phyloP scores from a whole-genome alignment of 352 stramenopile species.

The Phytophthora sp. region DNA sequence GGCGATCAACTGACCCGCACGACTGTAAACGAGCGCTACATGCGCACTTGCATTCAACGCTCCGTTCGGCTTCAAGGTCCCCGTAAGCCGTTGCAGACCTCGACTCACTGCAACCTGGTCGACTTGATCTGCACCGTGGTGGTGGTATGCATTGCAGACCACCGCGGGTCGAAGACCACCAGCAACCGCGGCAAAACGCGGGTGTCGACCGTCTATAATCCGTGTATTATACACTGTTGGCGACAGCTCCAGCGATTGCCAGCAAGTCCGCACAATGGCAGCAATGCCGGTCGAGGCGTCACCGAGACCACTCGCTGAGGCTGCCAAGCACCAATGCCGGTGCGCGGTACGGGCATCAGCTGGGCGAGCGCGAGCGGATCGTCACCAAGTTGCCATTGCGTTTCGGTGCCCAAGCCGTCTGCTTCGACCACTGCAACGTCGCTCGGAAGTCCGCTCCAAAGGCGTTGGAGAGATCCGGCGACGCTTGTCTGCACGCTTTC shows the following conservation, averaged over 20 bases:
- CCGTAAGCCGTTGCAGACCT: neutral
- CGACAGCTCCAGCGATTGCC: too few species aligned
- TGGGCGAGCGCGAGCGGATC: too few species aligned
- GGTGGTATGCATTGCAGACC: too few species aligned
- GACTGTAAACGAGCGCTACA: slow-evolving; percentile 2
- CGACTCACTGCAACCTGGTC: slow-evolving; percentile 10
- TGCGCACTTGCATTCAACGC: neutral
- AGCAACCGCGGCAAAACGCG: slow-evolving; percentile 7
- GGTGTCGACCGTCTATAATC: neutral
- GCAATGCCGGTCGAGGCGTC: too few species aligned
- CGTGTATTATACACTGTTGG: neutral
- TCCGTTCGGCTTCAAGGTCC: slow-evolving; percentile 11
- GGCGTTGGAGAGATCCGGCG: neutral
- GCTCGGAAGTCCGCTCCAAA: too few species aligned
- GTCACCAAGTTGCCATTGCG: too few species aligned
- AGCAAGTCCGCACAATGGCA: too few species aligned
- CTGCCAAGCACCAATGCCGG: too few species aligned
- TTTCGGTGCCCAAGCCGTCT: too few species aligned
- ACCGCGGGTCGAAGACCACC: neutral
- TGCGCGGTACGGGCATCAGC: too few species aligned
- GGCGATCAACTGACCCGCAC: neutral
- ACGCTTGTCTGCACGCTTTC: slow-evolving; percentile 9
- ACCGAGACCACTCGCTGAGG: too few species aligned
- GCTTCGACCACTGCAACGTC: slow-evolving; percentile 7
- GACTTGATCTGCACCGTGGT: neutral